These are phyloP conservation scores for Nidula microcarpa DNA, from an alignment of 768 basidiomycete species.

Conservation along the genomic window DNA sequence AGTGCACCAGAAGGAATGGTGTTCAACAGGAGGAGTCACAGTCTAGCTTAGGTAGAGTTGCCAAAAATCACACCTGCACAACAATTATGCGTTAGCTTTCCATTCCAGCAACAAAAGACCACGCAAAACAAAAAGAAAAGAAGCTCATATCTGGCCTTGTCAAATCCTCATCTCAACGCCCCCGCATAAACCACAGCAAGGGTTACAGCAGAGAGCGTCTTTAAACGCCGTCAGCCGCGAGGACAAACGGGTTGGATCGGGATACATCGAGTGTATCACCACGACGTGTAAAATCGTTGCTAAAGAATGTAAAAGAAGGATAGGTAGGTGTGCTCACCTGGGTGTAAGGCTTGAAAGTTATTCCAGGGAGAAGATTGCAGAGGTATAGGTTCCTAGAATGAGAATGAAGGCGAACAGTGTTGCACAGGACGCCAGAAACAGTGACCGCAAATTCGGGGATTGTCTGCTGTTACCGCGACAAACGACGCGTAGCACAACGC, in stretches of 20 bases:
- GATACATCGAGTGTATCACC: constrained; percentile 48
- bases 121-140: constrained; percentile 5
- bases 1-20: too few species aligned
- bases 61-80: too few species aligned
- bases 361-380: background rate
- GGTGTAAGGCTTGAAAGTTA: background rate
- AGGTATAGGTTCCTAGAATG: background rate
- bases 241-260: constrained; percentile 21
- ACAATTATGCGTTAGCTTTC: too few species aligned
- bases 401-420: too few species aligned
- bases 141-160: constrained; percentile 90
- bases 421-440: too few species aligned
- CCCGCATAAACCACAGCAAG: constrained; percentile 40
- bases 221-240: constrained; percentile 34
- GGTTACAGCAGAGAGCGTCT: constrained; percentile 28
- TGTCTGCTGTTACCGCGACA: too few species aligned
- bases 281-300: constrained; percentile 65
- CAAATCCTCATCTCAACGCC: constrained; percentile 51
- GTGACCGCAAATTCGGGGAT: too few species aligned
- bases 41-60: too few species aligned
- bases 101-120: background rate
- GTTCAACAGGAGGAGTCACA: too few species aligned
- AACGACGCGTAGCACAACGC: too few species aligned
- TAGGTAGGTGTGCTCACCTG: background rate
- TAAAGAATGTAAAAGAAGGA: background rate